These are phyloP conservation scores for Colletotrichum cordylinicola DNA, from an alignment of 2,329 filamentous ascomycete genomes.

Conservation along the genomic window DNA sequence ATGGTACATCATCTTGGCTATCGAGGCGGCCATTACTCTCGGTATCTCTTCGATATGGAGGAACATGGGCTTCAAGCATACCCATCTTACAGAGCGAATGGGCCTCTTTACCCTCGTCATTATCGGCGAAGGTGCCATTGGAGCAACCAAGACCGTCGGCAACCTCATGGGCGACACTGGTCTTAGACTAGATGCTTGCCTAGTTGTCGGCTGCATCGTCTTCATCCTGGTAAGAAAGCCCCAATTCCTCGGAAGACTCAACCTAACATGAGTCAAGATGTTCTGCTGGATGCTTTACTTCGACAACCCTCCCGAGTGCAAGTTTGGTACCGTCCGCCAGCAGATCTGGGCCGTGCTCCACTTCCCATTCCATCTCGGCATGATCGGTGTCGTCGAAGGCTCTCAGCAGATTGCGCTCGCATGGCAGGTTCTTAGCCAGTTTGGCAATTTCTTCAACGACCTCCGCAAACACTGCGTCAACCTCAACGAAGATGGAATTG, in stretches of 20 bases:
- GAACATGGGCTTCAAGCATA: constrained; percentile 60
- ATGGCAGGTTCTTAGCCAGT: constrained; percentile 12
- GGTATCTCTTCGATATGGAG: constrained; percentile 53
- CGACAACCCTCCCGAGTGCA: constrained; percentile 56
- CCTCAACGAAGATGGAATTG: constrained; percentile 2
- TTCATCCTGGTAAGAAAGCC: constrained; percentile 16
- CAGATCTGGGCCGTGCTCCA: constrained; percentile 57
- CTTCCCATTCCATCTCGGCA: constrained; percentile 61
- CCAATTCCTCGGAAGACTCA: accelerated
- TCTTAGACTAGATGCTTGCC: background rate
- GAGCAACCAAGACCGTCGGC: constrained; percentile 49
- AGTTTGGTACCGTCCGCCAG: constrained; percentile 57
- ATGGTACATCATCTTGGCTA: constrained; percentile 54
- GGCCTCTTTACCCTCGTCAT: constrained; percentile 64
- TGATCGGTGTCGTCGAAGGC: constrained; percentile 63
- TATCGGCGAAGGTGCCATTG: constrained; percentile 63
- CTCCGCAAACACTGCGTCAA: background rate
- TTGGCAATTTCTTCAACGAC: background rate
- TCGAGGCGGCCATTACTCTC: constrained; percentile 54
- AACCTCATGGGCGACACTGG: constrained; percentile 19
- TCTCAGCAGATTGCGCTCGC: constrained; percentile 46
- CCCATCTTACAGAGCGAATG: constrained; percentile 64
- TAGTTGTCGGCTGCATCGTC: constrained; percentile 11
- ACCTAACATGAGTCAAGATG: background rate
- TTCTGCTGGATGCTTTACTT: constrained; percentile 63